Conservation (phyloP, 768 basidiomycete species). For the Tylopilus rubrobrunneus region DNA sequence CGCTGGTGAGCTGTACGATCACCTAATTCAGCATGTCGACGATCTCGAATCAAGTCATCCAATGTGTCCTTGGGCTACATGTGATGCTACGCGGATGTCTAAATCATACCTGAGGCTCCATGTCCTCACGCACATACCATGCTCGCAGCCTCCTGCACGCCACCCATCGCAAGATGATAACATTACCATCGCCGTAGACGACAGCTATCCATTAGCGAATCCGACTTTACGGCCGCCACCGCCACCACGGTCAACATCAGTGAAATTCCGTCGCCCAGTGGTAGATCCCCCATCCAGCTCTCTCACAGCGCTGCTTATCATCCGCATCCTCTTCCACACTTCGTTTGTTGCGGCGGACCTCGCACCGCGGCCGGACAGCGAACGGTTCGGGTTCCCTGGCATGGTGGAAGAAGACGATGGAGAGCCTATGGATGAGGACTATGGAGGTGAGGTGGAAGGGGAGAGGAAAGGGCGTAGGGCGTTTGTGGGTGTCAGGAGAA, state of each 20-base stretch:
- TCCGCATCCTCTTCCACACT: slow-evolving; percentile 79
- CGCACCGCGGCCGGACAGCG: slow-evolving; percentile 68
- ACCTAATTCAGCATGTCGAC: slow-evolving; percentile 59
- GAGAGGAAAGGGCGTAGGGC: slow-evolving; percentile 69
- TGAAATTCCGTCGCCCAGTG: slow-evolving; percentile 56
- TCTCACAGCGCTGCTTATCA: slow-evolving; percentile 75
- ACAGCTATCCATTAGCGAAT: slow-evolving; percentile 52
- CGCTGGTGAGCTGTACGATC: too few relatives aligned
- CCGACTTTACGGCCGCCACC: slow-evolving; percentile 71
- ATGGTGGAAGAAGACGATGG: slow-evolving; percentile 77
- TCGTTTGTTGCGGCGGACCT: slow-evolving; percentile 67
- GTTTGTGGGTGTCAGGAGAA: slow-evolving; percentile 55
- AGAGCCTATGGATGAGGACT: slow-evolving; percentile 38
- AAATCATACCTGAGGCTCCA: slow-evolving; percentile 59
- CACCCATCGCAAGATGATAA: slow-evolving; percentile 71
- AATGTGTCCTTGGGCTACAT: slow-evolving; percentile 72
- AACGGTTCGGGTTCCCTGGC: slow-evolving; percentile 90
- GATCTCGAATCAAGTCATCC: slow-evolving; percentile 40
- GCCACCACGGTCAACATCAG: slow-evolving; percentile 59
- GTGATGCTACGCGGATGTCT: slow-evolving; percentile 44
- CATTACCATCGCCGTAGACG: slow-evolving; percentile 60
- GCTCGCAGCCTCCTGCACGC: slow-evolving; percentile 48
- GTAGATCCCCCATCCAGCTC: slow-evolving; percentile 69
- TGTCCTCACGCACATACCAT: slow-evolving; percentile 73
- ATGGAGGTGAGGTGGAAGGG: slow-evolving; percentile 55